Evolutionary conservation across 305 asterid species (phyloP), one percentile per base, ranked within the genome.

Genomic region (Nicotiana rustica): DNA sequence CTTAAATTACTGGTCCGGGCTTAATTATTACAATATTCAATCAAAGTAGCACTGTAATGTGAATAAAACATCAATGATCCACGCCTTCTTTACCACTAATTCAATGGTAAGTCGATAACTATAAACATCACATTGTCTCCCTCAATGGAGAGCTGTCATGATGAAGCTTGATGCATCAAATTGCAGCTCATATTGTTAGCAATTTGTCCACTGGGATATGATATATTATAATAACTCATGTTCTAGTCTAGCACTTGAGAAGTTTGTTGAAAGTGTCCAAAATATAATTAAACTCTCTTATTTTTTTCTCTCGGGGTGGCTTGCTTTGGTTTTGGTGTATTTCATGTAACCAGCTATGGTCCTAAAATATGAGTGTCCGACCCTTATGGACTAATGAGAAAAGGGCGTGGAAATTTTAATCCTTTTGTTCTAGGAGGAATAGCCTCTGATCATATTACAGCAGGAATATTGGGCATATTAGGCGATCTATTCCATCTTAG

Each of bases 181-280:
- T 71, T 71, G 44, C 36, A 3, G 36, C 61, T 47, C 6, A 71
- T 71, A 1, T 44, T 71, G 78, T 70, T 41, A 6, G 59, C 6
- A 19, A 19, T 41, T 41, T 25, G 59, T 68, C 77, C 17, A 4
- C 0, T 17, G 21, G 64, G 21, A 57, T 17, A 56, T 15, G 6
- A 52, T 52, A 4, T 55, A 55, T 55, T 13, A 55, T 55, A 55
- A 13, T 55, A 55, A 55, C 60, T 15, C 17, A 55, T 55, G 1
- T 9, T 68, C 7, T 4, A 9, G 13, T 68, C 18, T 31, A 66
- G 6, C 18, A 66, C 44, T 31, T 33, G 6, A 67, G 1, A 67
- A 67, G 25, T 67, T 67, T 67, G 52, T 67, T 67, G 75, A 67
- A 35, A 67, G 52, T 52, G 52, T 67, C 76, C 52, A 60, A 44